phyloP scores from a whole-genome alignment of 441 rosid species.

The Populus hybrid region DNA sequence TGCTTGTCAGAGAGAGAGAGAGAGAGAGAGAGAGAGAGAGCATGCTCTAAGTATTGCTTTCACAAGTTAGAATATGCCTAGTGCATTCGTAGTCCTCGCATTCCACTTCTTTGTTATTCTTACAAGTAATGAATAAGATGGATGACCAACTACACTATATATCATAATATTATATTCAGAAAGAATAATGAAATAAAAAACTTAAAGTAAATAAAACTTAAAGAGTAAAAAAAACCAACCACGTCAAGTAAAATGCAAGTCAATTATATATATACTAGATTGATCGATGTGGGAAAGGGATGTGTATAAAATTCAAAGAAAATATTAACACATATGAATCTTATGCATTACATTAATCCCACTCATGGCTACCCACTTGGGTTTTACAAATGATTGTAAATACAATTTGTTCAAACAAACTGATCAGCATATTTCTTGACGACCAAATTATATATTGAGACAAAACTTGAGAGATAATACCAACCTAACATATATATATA shows the following conservation, averaged over 20 bases:
- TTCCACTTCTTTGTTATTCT: not conserved
- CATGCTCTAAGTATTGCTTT: too few relatives aligned
- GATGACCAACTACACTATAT: not conserved
- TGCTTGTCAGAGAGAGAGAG: too few relatives aligned
- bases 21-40: too few relatives aligned
- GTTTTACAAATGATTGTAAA: not conserved
- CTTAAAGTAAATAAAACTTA: too few relatives aligned
- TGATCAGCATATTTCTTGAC: not conserved
- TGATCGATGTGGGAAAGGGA: too few relatives aligned
- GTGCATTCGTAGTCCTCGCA: too few relatives aligned
- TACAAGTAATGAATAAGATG: not conserved
- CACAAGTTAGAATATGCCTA: too few relatives aligned
- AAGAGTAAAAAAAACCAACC: too few relatives aligned
- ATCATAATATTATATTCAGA: not conserved
- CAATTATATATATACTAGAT: too few relatives aligned
- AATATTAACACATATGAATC: not conserved
- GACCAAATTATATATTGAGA: not conserved
- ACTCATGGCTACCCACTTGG: not conserved
- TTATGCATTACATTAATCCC: not conserved
- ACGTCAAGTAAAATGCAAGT: too few relatives aligned
- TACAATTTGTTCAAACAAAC: not conserved
- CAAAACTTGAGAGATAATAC: not conserved
- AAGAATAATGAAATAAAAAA: not conserved
- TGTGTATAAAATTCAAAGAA: too few relatives aligned
- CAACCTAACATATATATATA: not conserved